These are phyloP conservation scores for Mycosarcoma mackinlayi DNA, from an alignment of 1,284 basidiomycete species.

Conservation along the genomic window DNA sequence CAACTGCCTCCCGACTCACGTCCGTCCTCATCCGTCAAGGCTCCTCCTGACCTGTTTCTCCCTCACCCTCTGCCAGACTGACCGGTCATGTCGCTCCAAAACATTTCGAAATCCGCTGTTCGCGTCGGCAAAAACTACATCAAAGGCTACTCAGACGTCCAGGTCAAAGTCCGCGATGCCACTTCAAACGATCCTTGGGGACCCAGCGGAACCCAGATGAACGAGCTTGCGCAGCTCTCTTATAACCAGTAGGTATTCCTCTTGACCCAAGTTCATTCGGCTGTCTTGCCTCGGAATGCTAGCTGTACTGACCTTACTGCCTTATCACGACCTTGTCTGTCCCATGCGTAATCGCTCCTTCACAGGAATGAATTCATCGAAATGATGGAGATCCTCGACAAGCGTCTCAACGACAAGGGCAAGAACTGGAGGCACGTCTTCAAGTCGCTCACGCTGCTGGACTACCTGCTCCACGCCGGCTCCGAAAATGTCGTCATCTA, in stretches of 20 bases:
- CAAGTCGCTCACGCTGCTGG: slow-evolving; percentile 96
- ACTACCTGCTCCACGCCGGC: slow-evolving; percentile 95
- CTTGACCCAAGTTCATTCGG: not conserved
- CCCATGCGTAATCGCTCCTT: not conserved
- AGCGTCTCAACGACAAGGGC: slow-evolving; percentile 97
- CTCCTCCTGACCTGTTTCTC: not conserved
- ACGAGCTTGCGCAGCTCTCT: slow-evolving; percentile 95
- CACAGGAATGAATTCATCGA: slow-evolving; percentile 94
- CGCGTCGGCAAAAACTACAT: slow-evolving; percentile 68
- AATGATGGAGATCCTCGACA: slow-evolving; percentile 99
- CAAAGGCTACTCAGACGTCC: slow-evolving; percentile 71
- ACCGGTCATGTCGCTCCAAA: slow-evolving; percentile 61
- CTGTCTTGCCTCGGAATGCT: not conserved
- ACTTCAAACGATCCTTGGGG: slow-evolving; percentile 99
- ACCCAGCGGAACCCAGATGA: slow-evolving; percentile 94
- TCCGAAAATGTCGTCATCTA: slow-evolving; percentile 99
- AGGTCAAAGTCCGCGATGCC: slow-evolving; percentile 95
- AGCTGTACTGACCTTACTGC: not conserved
- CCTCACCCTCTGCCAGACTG: not conserved
- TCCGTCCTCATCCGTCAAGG: not conserved
- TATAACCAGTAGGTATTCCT: slow-evolving; percentile 89
- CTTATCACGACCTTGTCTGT: no score
- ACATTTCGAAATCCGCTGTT: slow-evolving; percentile 65
- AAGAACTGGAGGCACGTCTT: slow-evolving; percentile 99
- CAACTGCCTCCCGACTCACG: not conserved